Conservation (phyloP, 2,329 filamentous ascomycete species). For the Thelonectria blattea region DNA sequence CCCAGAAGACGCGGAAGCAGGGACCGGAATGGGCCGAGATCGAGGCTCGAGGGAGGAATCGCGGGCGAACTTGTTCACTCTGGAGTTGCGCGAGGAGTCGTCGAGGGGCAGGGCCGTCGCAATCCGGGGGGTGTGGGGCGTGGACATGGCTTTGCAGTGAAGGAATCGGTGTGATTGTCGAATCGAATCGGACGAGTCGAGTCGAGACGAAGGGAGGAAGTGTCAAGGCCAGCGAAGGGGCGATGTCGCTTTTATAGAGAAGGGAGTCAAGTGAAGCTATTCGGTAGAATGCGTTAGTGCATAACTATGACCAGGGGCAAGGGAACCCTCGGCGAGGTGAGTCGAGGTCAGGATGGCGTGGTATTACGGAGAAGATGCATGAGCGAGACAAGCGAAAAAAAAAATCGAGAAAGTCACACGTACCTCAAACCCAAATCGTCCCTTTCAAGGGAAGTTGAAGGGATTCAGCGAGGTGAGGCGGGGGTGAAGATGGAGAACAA, state of each 20-base stretch:
- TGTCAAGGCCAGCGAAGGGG: not conserved
- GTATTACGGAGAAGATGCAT: not conserved
- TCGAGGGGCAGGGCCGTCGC: constrained; percentile 38
- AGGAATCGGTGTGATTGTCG: constrained; percentile 29
- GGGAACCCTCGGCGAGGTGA: not conserved
- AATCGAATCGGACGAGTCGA: constrained; percentile 10
- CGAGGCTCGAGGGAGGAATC: constrained; percentile 31
- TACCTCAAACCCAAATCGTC: not conserved
- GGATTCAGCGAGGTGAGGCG: constrained; percentile 12
- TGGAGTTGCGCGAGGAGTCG: constrained; percentile 24
- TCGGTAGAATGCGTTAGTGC: not conserved
- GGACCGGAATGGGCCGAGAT: constrained; percentile 32
- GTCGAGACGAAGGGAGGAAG: constrained; percentile 28
- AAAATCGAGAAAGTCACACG: not conserved
- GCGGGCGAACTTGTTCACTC: constrained; percentile 23
- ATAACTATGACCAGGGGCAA: not conserved
- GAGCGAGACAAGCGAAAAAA: not conserved
- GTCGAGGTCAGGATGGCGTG: constrained; percentile 7
- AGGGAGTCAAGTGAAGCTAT: constrained; percentile 15
- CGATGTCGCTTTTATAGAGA: not conserved
- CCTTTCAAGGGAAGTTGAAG: constrained; percentile 5
- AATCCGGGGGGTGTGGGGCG: constrained; percentile 36
- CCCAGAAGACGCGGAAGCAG: constrained; percentile 26
- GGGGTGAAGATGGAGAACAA: constrained; percentile 18
- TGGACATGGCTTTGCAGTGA: constrained; percentile 41